Conservation (phyloP, 2,329 filamentous ascomycete genomes). For the Pseudocercospora pini-densiflorae region DNA sequence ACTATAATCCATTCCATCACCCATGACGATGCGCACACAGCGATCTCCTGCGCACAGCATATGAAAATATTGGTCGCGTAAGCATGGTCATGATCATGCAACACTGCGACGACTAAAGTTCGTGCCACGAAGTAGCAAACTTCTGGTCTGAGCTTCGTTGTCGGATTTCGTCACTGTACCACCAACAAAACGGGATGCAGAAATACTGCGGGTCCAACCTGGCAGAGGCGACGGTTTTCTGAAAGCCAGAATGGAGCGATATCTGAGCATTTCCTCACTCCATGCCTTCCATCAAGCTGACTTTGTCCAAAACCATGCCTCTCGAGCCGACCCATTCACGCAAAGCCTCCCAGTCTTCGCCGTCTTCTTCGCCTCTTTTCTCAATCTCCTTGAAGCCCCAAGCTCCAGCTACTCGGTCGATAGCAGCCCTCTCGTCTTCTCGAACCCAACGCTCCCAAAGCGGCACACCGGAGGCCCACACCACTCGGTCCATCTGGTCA, state of each 20-base stretch:
- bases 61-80: not conserved
- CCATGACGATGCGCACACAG: not conserved
- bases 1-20: not conserved
- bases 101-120: not conserved
- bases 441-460: conserved; percentile 81
- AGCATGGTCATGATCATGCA: not conserved
- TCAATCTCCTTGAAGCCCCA: conserved; percentile 89
- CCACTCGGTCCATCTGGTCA: conserved; percentile 93
- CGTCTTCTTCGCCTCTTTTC: conserved; percentile 86
- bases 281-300: conserved; percentile 94
- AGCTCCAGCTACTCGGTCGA: conserved; percentile 82
- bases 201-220: not conserved
- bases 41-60: not conserved
- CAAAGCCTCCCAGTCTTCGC: conserved; percentile 84
- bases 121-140: not conserved
- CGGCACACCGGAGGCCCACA: conserved; percentile 83
- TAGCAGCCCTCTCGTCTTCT: conserved; percentile 85
- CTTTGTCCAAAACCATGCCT: conserved; percentile 88
- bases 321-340: conserved; percentile 81
- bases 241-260: not conserved
- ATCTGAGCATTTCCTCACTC: conserved; percentile 48
- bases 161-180: not conserved
- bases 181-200: not conserved
- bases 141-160: not conserved
- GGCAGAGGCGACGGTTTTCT: not conserved